A percentile compares a stretch with the other conserved stretches of the same genome.
These are phyloP conservation scores for Physaria fendleri DNA, from an alignment of 345 rosid species.

Conservation along the genomic window DNA sequence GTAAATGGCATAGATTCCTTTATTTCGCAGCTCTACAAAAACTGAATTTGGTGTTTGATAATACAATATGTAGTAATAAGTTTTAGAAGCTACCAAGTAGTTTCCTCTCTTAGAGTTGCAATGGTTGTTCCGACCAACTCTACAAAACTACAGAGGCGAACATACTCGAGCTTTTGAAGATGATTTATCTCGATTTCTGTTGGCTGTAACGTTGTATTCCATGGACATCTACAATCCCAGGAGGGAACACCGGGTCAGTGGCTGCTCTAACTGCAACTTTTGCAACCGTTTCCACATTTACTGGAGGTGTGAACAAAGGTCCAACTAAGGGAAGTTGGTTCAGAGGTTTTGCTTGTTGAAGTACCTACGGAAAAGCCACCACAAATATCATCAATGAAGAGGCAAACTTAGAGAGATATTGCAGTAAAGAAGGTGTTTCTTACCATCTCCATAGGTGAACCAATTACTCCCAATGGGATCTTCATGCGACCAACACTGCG, in stretches of 20 bases:
- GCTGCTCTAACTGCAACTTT: conserved; percentile 47
- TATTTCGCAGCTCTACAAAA: too few relatives aligned
- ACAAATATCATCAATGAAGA: not conserved
- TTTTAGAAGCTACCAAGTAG: conserved; percentile 45
- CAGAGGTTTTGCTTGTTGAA: conserved; percentile 54
- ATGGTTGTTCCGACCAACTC: too few relatives aligned
- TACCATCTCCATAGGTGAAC: conserved; percentile 94
- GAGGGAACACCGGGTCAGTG: conserved; percentile 61
- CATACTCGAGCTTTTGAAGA: conserved; percentile 4
- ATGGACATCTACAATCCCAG: conserved; percentile 51
- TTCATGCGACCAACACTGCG: conserved; percentile 74
- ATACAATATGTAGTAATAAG: conserved; percentile 47
- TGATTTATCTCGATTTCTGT: conserved; percentile 40
- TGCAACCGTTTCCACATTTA: conserved; percentile 38
- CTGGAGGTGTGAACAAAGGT: conserved; percentile 51
- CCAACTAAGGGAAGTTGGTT: conserved; percentile 54
- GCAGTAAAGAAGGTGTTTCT: too few relatives aligned
- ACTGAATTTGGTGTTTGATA: too few relatives aligned
- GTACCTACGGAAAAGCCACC: conserved; percentile 38
- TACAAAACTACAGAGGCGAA: too few relatives aligned
- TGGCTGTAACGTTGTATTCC: conserved; percentile 52
- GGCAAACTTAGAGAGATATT: not conserved
- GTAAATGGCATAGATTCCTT: too few relatives aligned
- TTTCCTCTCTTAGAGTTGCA: conserved; percentile 27
- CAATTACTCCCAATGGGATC: conserved; percentile 75